Evolutionary conservation across 2,329 filamentous ascomycete genomes (phyloP).

Genomic region (Huntiella moniliformis): DNA sequence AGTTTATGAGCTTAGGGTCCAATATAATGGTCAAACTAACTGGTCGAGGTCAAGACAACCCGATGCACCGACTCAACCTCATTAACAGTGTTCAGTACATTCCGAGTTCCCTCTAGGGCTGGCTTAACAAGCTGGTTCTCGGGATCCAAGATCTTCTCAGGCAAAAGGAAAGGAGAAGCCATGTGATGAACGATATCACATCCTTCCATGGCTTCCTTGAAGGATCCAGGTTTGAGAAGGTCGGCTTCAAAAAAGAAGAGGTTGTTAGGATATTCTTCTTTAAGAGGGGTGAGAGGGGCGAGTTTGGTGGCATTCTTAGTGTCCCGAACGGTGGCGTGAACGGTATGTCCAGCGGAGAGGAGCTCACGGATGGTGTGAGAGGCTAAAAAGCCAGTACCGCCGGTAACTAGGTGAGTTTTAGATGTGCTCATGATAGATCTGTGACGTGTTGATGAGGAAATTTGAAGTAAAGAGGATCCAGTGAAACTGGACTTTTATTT

Average conservation of each 20-base stretch:
- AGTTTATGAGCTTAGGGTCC: too few species aligned
- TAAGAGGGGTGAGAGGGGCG: conserved; percentile 13
- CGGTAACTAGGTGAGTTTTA: conserved; percentile 14
- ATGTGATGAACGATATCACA: conserved; percentile 19
- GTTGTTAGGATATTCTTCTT: conserved; percentile 11
- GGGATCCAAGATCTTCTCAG: conserved; percentile 8
- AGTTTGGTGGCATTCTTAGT: conserved; percentile 11
- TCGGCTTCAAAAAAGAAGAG: conserved; percentile 18
- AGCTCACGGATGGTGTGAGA: conserved; percentile 14
- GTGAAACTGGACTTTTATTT: background rate
- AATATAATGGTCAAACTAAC: background rate
- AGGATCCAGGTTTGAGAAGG: conserved; percentile 16
- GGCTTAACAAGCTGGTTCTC: conserved; percentile 13
- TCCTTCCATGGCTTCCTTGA: conserved; percentile 16
- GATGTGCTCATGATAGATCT: too few species aligned
- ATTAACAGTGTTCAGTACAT: conserved; percentile 12
- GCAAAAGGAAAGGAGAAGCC: conserved; percentile 18
- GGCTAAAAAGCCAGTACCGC: conserved; percentile 15
- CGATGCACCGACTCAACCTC: conserved; percentile 12
- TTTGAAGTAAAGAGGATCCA: background rate
- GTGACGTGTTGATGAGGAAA: background rate
- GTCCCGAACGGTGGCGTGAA: conserved; percentile 13
- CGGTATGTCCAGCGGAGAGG: conserved; percentile 12
- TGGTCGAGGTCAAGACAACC: conserved; percentile 13
- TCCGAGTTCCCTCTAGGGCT: conserved; percentile 13